Conservation (phyloP, 1,284 basidiomycete genomes). For the Xanthoconium separans region DNA sequence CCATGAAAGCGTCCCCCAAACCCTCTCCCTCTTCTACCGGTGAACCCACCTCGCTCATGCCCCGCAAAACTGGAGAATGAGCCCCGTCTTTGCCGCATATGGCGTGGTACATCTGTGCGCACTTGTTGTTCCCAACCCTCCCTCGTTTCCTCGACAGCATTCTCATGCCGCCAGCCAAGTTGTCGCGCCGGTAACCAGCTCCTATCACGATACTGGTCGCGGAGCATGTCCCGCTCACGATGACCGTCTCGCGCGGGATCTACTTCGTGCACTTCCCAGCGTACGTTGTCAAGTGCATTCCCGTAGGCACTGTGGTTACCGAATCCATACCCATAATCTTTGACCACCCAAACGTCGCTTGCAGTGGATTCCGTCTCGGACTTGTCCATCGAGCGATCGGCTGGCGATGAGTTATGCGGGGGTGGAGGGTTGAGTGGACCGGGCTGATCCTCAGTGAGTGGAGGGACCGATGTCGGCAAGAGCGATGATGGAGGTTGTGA, state of each 20-base stretch:
- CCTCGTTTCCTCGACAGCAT: slow-evolving; percentile 20
- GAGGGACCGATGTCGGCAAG: neutral
- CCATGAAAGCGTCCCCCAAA: slow-evolving; percentile 34
- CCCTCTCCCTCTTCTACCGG: slow-evolving; percentile 35
- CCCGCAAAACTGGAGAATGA: slow-evolving; percentile 25
- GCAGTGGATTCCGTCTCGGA: slow-evolving; percentile 19
- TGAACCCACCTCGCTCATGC: slow-evolving; percentile 33
- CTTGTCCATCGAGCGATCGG: slow-evolving; percentile 6
- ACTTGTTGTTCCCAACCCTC: slow-evolving; percentile 27
- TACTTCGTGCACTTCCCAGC: slow-evolving; percentile 33
- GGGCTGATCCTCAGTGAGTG: neutral
- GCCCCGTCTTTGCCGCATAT: slow-evolving; percentile 27
- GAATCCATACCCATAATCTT: slow-evolving; percentile 62
- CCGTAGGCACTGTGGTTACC: slow-evolving; percentile 41
- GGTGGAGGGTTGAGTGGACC: neutral
- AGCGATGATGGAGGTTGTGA: neutral
- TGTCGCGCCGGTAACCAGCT: slow-evolving; percentile 17
- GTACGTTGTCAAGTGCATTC: slow-evolving; percentile 29
- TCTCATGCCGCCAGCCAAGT: slow-evolving; percentile 24
- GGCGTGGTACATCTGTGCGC: slow-evolving; percentile 14
- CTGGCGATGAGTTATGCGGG: neutral
- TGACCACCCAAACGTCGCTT: slow-evolving; percentile 54
- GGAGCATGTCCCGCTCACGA: slow-evolving; percentile 17
- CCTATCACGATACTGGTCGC: slow-evolving; percentile 25
- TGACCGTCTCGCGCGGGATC: slow-evolving; percentile 18